Base-by-base conservation (phyloP, 2,329 filamentous ascomycete species). In the Monosporascus sp. region DNA sequence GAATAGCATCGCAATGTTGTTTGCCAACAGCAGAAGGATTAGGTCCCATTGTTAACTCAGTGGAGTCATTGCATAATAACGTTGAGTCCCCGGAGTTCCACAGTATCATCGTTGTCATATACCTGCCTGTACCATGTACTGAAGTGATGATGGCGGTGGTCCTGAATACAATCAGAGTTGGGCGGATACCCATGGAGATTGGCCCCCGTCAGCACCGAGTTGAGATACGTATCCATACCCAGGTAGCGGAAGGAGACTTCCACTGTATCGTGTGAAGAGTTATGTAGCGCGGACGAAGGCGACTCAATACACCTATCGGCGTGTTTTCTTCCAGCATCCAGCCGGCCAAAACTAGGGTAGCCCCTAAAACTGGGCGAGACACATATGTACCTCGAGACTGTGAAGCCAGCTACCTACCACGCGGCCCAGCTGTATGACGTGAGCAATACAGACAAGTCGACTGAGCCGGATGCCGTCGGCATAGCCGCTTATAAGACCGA, bases 401-500 rank as follows among this genome's bases (percentile, higher is more conserved):
- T 84, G 2, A 84, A 86, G 63, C 63, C 87, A 43, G 80, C 83
- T 8, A 83, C 82, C 0, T 87, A 87, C 64, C 83, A 86, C 56
- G 85, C 84, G 0, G 83, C 84, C 0, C 71, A 76, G 35, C 72
- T 87, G 24, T 88, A 85, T 62, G 68, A 71, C 22, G 75, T 74
- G 54, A 73, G 76, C 57, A 74, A 65, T 50, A 73, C 72, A 2
- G 82, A 84, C 53, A 58, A 69, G 6, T 75, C 71, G 0, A 75
- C 85, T 41, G 76, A 75, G 1, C 76, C 76, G 49, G 75, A 82
- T 41, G 75, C 79, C 0, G 72, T 89, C 1, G 85, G 85, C 0
- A 77, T 87, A 1, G 83, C 83, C 41, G 81, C 82, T 60, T 85
- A 89, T 68, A 85, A 81, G 58, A 86, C 84, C 38, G 90, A 90